Conservation (phyloP, 257 asterid genomes). For the Solanum etuberosum region DNA sequence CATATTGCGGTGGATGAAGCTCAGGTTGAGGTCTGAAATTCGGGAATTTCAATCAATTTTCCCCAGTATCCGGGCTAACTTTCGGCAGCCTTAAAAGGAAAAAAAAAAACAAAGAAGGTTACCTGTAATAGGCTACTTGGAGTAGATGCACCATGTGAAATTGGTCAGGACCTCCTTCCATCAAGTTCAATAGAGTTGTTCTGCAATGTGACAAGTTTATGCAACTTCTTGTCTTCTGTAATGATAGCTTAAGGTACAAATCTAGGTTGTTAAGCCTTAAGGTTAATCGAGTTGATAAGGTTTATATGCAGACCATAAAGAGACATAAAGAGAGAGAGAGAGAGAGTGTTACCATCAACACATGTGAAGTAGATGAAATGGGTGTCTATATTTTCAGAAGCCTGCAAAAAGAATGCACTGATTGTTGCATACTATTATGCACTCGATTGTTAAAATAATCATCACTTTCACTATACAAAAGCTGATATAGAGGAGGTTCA, state of each 20-base stretch:
- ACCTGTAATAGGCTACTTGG: conserved; percentile 54
- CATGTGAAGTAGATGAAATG: conserved; percentile 71
- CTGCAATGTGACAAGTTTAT: conserved; percentile 17
- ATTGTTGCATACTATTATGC: neutral
- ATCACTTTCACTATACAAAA: neutral
- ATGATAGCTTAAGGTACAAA: neutral
- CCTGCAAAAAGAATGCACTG: conserved; percentile 36
- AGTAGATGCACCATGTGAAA: conserved; percentile 70
- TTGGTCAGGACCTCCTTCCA: conserved; percentile 75
- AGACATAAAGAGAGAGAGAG: neutral
- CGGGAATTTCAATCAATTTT: neutral
- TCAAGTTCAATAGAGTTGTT: conserved; percentile 76
- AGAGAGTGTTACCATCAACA: neutral
- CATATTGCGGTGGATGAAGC: neutral
- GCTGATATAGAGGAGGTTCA: neutral
- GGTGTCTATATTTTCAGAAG: conserved; percentile 51
- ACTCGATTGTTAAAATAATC: too few species aligned
- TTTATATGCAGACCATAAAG: neutral
- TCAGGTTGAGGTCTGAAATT: neutral
- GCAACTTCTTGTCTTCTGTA: neutral
- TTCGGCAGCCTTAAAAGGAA: neutral
- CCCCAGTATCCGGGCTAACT: neutral
- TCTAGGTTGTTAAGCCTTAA: neutral
- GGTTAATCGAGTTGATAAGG: neutral
- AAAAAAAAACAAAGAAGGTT: neutral